Conservation (phyloP, 179 eudicot genomes). For the Beta lomatogona region DNA sequence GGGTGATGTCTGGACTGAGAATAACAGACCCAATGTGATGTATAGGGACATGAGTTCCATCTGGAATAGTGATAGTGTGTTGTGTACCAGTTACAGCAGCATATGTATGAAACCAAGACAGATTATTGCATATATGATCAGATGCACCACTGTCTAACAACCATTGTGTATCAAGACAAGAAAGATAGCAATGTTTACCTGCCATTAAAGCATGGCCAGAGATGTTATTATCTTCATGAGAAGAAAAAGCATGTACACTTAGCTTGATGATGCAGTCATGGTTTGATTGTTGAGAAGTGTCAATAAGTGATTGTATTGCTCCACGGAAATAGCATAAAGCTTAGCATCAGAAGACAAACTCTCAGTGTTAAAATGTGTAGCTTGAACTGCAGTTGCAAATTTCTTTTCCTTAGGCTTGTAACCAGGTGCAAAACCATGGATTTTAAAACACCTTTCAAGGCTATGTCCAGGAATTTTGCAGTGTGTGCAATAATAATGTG, state of each 20-base stretch:
- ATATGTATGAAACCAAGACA: background rate
- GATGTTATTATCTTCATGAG: too few relatives aligned
- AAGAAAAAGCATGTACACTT: too few relatives aligned
- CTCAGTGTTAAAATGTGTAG: accelerated
- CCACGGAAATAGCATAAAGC: too few relatives aligned
- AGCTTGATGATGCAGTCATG: too few relatives aligned
- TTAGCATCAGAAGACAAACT: accelerated
- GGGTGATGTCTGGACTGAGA: background rate
- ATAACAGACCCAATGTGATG: background rate
- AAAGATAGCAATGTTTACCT: background rate
- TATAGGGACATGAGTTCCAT: background rate
- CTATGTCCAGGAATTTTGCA: too few relatives aligned
- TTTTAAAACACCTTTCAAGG: too few relatives aligned
- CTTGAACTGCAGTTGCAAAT: too few relatives aligned
- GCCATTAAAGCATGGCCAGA: background rate
- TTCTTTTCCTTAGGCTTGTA: too few relatives aligned
- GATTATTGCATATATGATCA: background rate
- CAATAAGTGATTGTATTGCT: too few relatives aligned
- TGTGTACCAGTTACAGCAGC: background rate
- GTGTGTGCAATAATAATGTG: too few relatives aligned
- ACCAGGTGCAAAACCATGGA: too few relatives aligned
- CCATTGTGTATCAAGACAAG: background rate
- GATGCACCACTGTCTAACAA: background rate
- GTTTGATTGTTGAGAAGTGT: too few relatives aligned
- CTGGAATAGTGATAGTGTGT: background rate